phyloP scores from a whole-genome alignment of 768 basidiomycete genomes.

The Clavaria fumosa region DNA sequence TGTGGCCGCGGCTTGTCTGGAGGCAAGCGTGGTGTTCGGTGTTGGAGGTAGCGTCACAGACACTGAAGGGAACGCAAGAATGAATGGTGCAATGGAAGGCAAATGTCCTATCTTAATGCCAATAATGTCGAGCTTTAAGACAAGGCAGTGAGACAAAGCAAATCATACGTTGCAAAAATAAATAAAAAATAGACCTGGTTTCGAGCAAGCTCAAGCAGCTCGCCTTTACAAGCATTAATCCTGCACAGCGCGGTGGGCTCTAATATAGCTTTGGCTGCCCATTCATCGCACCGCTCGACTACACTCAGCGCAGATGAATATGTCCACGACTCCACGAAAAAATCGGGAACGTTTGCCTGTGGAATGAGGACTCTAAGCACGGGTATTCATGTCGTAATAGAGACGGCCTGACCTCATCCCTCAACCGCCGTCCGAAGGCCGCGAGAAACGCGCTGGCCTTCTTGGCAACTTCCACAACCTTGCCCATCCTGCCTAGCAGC shows the following conservation, averaged over 20 bases:
- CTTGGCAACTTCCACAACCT: conserved; percentile 52
- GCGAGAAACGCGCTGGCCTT: conserved; percentile 64
- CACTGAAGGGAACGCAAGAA: no score
- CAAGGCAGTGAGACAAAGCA: conserved; percentile 1
- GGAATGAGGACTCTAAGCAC: conserved; percentile 5
- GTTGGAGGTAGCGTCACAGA: conserved; percentile 18
- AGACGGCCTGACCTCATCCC: conserved; percentile 26
- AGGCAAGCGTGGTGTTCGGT: conserved; percentile 12
- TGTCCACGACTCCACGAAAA: conserved; percentile 87
- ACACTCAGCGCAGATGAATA: conserved; percentile 81
- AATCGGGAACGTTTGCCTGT: conserved; percentile 38
- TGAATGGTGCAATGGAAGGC: conserved; percentile 60
- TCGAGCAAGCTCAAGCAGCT: conserved; percentile 77
- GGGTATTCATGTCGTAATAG: no score
- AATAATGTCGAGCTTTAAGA: conserved; percentile 62
- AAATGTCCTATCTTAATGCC: conserved; percentile 64
- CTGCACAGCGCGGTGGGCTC: conserved; percentile 31
- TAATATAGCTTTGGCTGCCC: conserved; percentile 37
- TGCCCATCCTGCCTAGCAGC: conserved; percentile 54
- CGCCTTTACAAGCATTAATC: conserved; percentile 72
- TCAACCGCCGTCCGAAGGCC: conserved; percentile 58
- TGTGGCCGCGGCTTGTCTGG: conserved; percentile 12
- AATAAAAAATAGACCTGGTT: conserved; percentile 44
- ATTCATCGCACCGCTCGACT: conserved; percentile 63
- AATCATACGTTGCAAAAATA: neutral